A percentile compares a stretch with the other conserved stretches of the same genome.
These are phyloP conservation scores for Diutina rugosa DNA, from an alignment of 1,139 yeast genomes.

Conservation along the genomic window DNA sequence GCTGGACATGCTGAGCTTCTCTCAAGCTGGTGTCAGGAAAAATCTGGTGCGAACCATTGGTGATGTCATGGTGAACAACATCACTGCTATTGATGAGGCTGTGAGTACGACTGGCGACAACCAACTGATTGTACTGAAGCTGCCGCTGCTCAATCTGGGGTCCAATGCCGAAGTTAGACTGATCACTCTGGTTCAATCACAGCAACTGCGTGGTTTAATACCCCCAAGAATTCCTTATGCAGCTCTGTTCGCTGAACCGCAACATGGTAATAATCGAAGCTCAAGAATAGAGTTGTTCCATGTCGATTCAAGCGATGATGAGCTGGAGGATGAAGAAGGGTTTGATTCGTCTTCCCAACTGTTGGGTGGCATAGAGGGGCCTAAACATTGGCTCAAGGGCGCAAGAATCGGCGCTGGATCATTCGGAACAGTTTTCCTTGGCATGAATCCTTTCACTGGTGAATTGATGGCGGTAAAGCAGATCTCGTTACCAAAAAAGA, in stretches of 20 bases:
- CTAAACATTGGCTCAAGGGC: conserved; percentile 80
- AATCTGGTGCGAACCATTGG: conserved; percentile 37
- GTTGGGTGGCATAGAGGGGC: conserved; percentile 13
- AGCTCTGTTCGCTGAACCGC: conserved; percentile 12
- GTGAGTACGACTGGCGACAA: conserved; percentile 12
- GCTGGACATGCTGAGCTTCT: conserved; percentile 2
- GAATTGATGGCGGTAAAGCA: conserved; percentile 96
- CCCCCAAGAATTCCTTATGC: conserved; percentile 11
- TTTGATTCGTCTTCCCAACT: conserved; percentile 8
- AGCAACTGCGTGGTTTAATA: not conserved
- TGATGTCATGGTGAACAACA: conserved; percentile 49
- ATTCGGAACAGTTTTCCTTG: conserved; percentile 86
- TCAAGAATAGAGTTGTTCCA: conserved; percentile 39
- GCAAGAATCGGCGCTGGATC: conserved; percentile 91
- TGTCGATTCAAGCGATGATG: conserved; percentile 24
- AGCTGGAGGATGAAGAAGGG: conserved; percentile 26
- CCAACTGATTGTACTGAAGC: not conserved
- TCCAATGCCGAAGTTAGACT: not conserved
- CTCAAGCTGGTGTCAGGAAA: not conserved
- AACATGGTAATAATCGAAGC: conserved; percentile 17
- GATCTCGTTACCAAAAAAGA: conserved; percentile 45
- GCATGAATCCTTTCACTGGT: conserved; percentile 86
- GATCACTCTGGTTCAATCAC: not conserved
- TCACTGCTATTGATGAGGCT: conserved; percentile 48
- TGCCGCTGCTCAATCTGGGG: conserved; percentile 1